Evolutionary conservation across 371 early-diverging fungal species (phyloP).

Genomic region (Lichtheimia ramosa): DNA sequence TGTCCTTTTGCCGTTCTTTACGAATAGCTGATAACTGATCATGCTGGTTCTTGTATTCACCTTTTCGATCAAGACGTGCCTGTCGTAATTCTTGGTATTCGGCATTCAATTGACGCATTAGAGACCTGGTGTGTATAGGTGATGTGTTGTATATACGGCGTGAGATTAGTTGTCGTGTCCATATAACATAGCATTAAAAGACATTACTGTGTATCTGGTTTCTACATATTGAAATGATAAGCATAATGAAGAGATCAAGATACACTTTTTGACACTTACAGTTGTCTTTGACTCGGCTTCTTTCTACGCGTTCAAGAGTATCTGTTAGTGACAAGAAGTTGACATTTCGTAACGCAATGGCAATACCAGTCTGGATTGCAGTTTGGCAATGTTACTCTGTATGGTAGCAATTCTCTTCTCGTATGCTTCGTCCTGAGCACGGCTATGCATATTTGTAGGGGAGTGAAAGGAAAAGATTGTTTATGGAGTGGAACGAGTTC

Average conservation of each 20-base stretch:
- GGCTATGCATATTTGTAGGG: constrained; percentile 5
- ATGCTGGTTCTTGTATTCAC: constrained; percentile 4
- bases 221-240: too few species aligned
- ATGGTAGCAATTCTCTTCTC: constrained; percentile 8
- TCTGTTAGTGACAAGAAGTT: background rate
- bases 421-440: constrained; percentile 13
- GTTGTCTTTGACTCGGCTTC: background rate
- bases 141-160: background rate
- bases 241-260: too few species aligned
- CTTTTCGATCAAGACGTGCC: constrained; percentile 9
- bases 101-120: constrained; percentile 6
- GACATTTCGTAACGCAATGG: background rate
- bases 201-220: too few species aligned
- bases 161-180: background rate
- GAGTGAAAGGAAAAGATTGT: too few species aligned
- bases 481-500: too few species aligned
- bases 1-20: constrained; percentile 16
- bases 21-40: constrained; percentile 6
- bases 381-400: constrained; percentile 14
- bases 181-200: background rate
- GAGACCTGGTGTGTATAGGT: background rate
- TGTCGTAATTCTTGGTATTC: constrained; percentile 12
- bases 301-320: background rate
- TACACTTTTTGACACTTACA: background rate
- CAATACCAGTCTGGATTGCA: constrained; percentile 10